A percentile compares a stretch with the other conserved stretches of the same genome.
Conservation (phyloP, 2,329 filamentous ascomycete species). For the Gremmenia infestans region DNA sequence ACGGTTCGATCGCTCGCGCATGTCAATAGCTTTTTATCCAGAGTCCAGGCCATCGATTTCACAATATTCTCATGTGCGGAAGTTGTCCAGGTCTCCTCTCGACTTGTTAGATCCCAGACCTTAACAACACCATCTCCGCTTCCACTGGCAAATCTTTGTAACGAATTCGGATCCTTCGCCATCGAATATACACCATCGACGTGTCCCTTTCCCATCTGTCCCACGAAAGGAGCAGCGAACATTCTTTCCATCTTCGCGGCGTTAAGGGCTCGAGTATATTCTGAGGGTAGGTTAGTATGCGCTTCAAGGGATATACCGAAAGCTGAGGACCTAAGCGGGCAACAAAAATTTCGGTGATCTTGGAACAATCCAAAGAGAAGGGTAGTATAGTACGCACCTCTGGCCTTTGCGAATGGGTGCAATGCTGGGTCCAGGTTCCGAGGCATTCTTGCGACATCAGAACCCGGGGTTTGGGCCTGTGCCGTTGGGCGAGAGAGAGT, state of each 20-base stretch:
- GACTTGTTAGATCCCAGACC: constrained; percentile 75
- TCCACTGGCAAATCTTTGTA: constrained; percentile 74
- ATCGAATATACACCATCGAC: constrained; percentile 85
- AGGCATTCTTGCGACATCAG: constrained; percentile 58
- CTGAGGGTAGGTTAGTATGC: constrained; percentile 30
- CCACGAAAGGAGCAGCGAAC: constrained; percentile 81
- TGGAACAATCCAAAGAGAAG: too few relatives aligned
- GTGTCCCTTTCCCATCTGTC: constrained; percentile 82
- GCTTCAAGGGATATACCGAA: too few relatives aligned
- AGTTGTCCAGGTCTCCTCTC: constrained; percentile 69
- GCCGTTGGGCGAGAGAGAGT: constrained; percentile 61
- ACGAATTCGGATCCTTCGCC: constrained; percentile 70
- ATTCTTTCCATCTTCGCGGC: constrained; percentile 91
- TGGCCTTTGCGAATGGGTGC: constrained; percentile 85
- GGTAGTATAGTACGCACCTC: constrained; percentile 31
- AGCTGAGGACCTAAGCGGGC: too few relatives aligned
- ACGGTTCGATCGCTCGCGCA: constrained; percentile 83
- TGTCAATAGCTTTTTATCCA: constrained; percentile 76
- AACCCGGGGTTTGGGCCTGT: constrained; percentile 62
- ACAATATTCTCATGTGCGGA: constrained; percentile 91
- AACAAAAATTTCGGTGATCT: too few relatives aligned
- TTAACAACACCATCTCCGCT: constrained; percentile 93
- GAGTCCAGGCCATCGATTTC: constrained; percentile 86
- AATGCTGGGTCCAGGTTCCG: constrained; percentile 77
- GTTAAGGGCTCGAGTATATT: constrained; percentile 74